Evolutionary conservation across 768 basidiomycete species (phyloP).

Genomic region (Auricularia cornea): DNA sequence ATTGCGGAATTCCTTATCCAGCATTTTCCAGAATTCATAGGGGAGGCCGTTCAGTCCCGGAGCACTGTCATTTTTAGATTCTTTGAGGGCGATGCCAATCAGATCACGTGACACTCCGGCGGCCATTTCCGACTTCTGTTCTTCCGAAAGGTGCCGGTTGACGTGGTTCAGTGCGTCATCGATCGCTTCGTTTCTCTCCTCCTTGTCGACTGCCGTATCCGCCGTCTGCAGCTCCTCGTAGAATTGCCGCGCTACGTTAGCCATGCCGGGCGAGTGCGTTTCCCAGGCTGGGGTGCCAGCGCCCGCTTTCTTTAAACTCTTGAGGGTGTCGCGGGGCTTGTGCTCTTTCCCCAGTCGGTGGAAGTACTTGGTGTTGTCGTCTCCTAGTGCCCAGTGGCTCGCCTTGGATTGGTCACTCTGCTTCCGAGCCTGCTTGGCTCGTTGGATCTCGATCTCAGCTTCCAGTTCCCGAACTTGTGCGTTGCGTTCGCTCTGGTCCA

Average conservation of each 20-base stretch:
- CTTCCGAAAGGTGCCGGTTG: not conserved
- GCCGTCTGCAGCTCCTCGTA: not conserved
- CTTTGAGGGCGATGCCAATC: not conserved
- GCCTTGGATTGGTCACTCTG: not conserved
- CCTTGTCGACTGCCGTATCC: not conserved
- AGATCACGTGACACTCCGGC: conserved; percentile 2
- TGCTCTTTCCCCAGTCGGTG: not conserved
- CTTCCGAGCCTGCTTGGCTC: not conserved
- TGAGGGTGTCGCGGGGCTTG: not conserved
- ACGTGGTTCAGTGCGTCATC: not conserved
- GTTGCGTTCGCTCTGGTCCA: not conserved
- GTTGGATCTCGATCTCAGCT: not conserved
- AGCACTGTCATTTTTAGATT: not conserved
- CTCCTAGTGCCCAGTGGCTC: not conserved
- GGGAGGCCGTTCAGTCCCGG: not conserved
- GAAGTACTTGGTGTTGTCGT: not conserved
- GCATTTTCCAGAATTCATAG: not conserved
- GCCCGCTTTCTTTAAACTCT: not conserved
- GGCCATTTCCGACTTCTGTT: conserved; percentile 20
- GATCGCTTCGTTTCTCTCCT: not conserved
- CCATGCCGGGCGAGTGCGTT: not conserved
- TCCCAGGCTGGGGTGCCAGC: not conserved
- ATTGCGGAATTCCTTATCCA: not conserved
- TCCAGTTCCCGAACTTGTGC: not conserved
- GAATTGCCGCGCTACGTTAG: not conserved